These are phyloP conservation scores for Musa itinerans DNA, from an alignment of 176 grass and related monocot genomes.

Conservation along the genomic window DNA sequence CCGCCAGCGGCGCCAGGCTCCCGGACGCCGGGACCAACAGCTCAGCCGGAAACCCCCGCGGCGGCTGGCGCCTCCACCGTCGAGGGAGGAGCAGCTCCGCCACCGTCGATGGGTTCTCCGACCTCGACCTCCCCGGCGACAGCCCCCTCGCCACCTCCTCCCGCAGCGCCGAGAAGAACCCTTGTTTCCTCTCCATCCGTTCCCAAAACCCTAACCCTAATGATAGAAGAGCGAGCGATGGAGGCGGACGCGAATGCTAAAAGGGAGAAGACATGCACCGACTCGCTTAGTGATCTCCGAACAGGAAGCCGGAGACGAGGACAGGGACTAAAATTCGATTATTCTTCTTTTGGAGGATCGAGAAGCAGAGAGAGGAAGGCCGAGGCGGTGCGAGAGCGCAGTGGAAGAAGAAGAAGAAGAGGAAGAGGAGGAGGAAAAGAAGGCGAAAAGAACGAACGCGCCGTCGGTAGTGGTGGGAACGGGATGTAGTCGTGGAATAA, in stretches of 20 bases:
- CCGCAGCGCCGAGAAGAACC: background rate
- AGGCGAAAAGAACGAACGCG: background rate
- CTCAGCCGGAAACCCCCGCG: background rate
- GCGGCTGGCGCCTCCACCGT: background rate
- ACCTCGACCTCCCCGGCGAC: background rate
- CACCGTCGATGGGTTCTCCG: background rate
- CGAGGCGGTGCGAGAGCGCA: background rate
- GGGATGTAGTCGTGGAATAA: background rate
- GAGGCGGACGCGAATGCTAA: background rate
- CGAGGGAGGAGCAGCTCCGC: background rate
- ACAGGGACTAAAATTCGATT: background rate
- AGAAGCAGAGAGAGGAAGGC: background rate
- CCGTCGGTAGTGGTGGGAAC: background rate
- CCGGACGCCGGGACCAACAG: background rate
- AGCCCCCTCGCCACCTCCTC: background rate
- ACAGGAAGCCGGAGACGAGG: background rate
- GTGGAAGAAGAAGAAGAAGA: background rate
- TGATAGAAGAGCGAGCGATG: too few relatives aligned
- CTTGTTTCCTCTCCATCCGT: background rate
- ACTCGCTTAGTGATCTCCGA: background rate
- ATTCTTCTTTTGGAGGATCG: background rate
- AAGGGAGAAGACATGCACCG: background rate
- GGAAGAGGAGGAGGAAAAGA: background rate
- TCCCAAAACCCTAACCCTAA: background rate
- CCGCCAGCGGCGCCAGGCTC: constrained; percentile 1